Base-by-base conservation (phyloP, 305 asterid species). In the Solanum hybrid region DNA sequence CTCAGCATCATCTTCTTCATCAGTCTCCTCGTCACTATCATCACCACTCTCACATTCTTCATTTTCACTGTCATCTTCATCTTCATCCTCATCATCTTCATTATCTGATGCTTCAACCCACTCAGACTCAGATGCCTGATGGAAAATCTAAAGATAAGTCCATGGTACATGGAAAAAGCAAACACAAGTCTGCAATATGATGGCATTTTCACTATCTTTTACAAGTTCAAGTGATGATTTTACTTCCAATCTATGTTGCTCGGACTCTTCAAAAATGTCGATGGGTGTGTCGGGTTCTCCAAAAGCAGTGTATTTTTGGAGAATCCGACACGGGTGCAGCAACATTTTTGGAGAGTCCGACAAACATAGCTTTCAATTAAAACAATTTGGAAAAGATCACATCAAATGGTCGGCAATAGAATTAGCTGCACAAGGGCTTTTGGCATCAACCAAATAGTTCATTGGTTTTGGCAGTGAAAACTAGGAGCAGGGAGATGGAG, bases 81-180 rank as follows among this genome's bases (percentile, higher is more conserved):
- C 97, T 16, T 93, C 98, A 24, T 94, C 99, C 9, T 94, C 97
- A 46, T 93, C 96, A 32, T 94, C 97, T 90, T 95, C 98, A 66
- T 96, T 88, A 35, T 96, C 99, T 10, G 98, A 95, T 51, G 90
- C 97, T 93, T 96, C 99, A 80, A 97, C 88, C 99, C 99, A 97
- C 92, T 97, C 99, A 40, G 99, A 93, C 96, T 94, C 96, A 88
- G 99, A 93, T 78, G 98, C 99, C 99, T 97, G 56, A 85, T 37
- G 40, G 88, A 75, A 87, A 56, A 84, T 77, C 79, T 27, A 91
- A 89, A 88, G 81, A 85, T 76, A 40, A 85, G 46, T 6, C 69
- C 66, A 84, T 12, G 42, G 22, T 20, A 31, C 75, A 51, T 24
- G 10, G 81, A 90, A 89, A 71, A 34, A 77, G 69, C 77, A 72